Evolutionary conservation across 2,329 filamentous ascomycete species (phyloP).

Genomic region (Didymella pinodella): DNA sequence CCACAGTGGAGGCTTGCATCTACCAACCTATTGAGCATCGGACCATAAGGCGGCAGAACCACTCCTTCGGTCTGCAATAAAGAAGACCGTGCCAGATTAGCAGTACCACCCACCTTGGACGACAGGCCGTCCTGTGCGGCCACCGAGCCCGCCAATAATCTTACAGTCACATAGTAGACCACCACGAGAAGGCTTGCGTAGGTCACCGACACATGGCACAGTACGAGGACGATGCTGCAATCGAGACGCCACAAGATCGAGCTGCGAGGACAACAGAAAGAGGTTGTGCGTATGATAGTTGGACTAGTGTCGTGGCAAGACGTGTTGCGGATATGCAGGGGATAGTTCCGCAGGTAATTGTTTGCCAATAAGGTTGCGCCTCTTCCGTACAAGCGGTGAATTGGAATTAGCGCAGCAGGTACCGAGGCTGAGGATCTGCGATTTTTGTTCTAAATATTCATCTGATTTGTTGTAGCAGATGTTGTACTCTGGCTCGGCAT

Average conservation of each 20-base stretch:
- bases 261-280: neutral
- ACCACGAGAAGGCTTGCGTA: neutral
- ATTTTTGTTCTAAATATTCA: neutral
- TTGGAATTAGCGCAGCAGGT: neutral
- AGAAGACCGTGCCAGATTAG: neutral
- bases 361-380: constrained; percentile 10
- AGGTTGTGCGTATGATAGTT: constrained; percentile 6
- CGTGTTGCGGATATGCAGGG: constrained; percentile 17
- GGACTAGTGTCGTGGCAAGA: constrained; percentile 16
- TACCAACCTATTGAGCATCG: neutral
- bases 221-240: constrained; percentile 17
- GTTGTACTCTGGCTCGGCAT: neutral
- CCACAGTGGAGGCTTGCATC: neutral
- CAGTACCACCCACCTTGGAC: neutral
- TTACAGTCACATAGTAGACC: neutral
- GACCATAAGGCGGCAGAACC: constrained; percentile 2
- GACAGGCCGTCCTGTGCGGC: neutral
- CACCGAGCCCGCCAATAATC: constrained; percentile 4
- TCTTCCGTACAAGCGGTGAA: constrained; percentile 12
- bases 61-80: neutral
- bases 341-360: constrained; percentile 2
- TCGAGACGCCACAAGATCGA: constrained; percentile 17
- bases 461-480: neutral
- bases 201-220: constrained; percentile 13
- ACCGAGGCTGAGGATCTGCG: constrained; percentile 3